phyloP scores from a whole-genome alignment of 2,329 filamentous ascomycete genomes.

The Aureobasidium sp. region DNA sequence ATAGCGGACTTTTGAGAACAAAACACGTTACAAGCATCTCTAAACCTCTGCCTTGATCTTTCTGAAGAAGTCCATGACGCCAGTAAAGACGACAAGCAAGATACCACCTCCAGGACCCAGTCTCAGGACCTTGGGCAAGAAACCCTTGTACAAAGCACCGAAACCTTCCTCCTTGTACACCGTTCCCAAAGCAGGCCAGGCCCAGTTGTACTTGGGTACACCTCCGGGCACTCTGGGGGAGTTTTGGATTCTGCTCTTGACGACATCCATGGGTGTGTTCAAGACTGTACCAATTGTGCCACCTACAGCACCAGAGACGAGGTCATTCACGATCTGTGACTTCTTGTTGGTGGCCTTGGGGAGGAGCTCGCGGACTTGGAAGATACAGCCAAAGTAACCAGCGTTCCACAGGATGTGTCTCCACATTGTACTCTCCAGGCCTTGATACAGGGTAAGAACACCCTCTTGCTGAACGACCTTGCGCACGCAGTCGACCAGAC shows the following conservation, averaged over 20 bases:
- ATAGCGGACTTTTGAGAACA: background rate
- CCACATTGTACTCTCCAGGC: constrained; percentile 94
- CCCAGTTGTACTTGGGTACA: constrained; percentile 97
- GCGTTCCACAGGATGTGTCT: constrained; percentile 90
- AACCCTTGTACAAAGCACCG: constrained; percentile 90
- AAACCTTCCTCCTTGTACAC: constrained; percentile 94
- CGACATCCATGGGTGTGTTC: constrained; percentile 94
- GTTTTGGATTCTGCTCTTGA: constrained; percentile 98
- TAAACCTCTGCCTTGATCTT: constrained; percentile 48
- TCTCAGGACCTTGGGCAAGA: constrained; percentile 87
- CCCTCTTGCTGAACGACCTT: constrained; percentile 84
- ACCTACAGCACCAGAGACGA: constrained; percentile 79
- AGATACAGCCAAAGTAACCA: constrained; percentile 97
- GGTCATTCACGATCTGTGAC: constrained; percentile 75
- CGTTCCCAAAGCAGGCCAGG: constrained; percentile 76
- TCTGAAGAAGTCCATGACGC: constrained; percentile 88
- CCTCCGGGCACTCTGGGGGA: constrained; percentile 73
- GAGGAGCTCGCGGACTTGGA: constrained; percentile 82
- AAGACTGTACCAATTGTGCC: constrained; percentile 85
- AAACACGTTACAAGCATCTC: background rate
- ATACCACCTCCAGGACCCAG: constrained; percentile 66
- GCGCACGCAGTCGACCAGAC: constrained; percentile 69
- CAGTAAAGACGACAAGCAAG: constrained; percentile 78
- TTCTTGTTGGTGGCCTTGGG: constrained; percentile 75
- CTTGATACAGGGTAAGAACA: constrained; percentile 85